Percentiles rank a stretch among this genome's conserved stretches.
Conservation (phyloP, 352 stramenopile species). For the Phytophthora megakarya region DNA sequence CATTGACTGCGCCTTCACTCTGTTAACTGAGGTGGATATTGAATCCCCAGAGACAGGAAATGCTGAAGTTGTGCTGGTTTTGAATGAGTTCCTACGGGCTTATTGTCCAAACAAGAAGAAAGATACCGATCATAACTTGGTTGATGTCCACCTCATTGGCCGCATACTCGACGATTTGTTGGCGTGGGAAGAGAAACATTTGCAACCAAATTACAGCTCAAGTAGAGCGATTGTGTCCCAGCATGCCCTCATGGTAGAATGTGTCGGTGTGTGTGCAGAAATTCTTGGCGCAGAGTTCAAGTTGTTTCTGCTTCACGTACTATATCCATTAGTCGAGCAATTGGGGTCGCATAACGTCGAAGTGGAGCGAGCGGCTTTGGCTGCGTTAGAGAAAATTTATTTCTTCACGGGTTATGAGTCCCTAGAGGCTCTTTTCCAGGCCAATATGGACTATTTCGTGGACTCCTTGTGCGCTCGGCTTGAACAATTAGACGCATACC, state of each 20-base stretch:
- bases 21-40: slow-evolving; percentile 34
- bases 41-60: slow-evolving; percentile 4
- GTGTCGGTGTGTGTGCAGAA: slow-evolving; percentile 73
- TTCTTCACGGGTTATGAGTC: slow-evolving; percentile 60
- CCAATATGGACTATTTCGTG: slow-evolving; percentile 91
- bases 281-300: slow-evolving; percentile 58
- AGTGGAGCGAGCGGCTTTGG: slow-evolving; percentile 74
- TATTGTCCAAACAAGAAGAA: slow-evolving; percentile 21
- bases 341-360: slow-evolving; percentile 60
- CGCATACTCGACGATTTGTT: slow-evolving; percentile 81
- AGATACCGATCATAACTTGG: background rate
- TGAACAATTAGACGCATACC: slow-evolving; percentile 69
- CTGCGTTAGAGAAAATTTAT: slow-evolving; percentile 69
- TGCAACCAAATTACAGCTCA: background rate
- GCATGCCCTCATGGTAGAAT: slow-evolving; percentile 74
- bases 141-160: slow-evolving; percentile 70
- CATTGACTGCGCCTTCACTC: slow-evolving; percentile 66
- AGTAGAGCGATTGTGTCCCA: slow-evolving; percentile 41
- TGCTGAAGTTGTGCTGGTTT: slow-evolving; percentile 58
- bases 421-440: slow-evolving; percentile 68
- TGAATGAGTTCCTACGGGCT: slow-evolving; percentile 66
- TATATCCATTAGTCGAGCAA: slow-evolving; percentile 89
- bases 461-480: slow-evolving; percentile 77
- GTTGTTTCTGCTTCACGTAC: slow-evolving; percentile 66
- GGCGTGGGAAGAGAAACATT: slow-evolving; percentile 42